These are phyloP conservation scores for Orbilia quercus DNA, from an alignment of 2,329 filamentous ascomycete genomes.

Conservation along the genomic window DNA sequence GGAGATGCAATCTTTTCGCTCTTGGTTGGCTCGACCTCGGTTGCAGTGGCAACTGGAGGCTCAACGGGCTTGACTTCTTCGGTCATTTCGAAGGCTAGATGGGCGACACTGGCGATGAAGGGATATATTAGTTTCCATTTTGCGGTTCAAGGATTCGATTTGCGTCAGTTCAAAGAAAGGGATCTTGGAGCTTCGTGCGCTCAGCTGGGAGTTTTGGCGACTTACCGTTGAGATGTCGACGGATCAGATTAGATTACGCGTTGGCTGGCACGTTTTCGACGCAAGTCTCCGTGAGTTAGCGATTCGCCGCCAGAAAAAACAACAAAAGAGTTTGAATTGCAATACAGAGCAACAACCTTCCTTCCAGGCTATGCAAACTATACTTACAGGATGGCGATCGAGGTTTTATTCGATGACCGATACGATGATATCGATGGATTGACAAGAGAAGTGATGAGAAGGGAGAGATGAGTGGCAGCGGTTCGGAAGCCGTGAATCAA, in stretches of 20 bases:
- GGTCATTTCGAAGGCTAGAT: slow-evolving; percentile 14
- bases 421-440: not conserved
- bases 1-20: slow-evolving; percentile 30
- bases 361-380: too few relatives aligned
- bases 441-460: not conserved
- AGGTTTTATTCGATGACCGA: not conserved
- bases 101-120: not conserved
- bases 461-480: slow-evolving; percentile 2
- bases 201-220: not conserved
- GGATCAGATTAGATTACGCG: slow-evolving; percentile 57
- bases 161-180: too few relatives aligned
- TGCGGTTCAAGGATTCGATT: too few relatives aligned
- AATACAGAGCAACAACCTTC: not conserved
- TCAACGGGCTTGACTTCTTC: slow-evolving; percentile 29
- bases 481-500: slow-evolving; percentile 4
- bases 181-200: not conserved
- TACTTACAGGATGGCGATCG: too few relatives aligned
- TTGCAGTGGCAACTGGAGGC: slow-evolving; percentile 28
- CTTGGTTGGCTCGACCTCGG: slow-evolving; percentile 23
- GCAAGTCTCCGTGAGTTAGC: slow-evolving; percentile 28
- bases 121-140: slow-evolving; percentile 2
- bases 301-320: slow-evolving; percentile 16
- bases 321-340: not conserved
- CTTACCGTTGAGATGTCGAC: slow-evolving; percentile 41
- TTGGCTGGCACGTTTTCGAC: slow-evolving; percentile 18